phyloP scores from a whole-genome alignment of 116 monocot genomes.

The Phalaenopsis hybrid region DNA sequence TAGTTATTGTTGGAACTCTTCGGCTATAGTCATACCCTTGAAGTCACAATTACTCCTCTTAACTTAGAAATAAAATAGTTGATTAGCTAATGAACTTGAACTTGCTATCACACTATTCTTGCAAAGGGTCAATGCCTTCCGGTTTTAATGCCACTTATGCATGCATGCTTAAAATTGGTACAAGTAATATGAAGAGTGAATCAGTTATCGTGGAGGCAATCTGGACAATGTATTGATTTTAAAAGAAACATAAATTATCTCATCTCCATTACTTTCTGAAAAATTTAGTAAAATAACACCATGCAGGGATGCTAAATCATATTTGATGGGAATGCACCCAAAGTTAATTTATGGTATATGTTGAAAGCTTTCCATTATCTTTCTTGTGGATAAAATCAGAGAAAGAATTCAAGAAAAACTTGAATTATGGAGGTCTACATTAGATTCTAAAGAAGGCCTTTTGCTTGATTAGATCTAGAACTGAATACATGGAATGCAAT shows the following conservation, averaged over 20 bases:
- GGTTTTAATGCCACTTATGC: background rate
- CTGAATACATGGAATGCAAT: too few species aligned
- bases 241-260: background rate
- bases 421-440: too few species aligned
- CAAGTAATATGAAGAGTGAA: background rate
- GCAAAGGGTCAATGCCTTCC: background rate
- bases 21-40: background rate
- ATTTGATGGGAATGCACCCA: background rate
- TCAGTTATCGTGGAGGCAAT: background rate
- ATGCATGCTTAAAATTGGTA: background rate
- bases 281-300: background rate
- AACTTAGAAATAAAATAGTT: background rate
- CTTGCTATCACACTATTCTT: background rate
- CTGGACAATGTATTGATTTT: background rate
- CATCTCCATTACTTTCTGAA: background rate
- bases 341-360: background rate
- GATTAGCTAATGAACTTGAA: background rate
- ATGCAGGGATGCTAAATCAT: background rate
- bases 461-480: too few species aligned
- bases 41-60: background rate
- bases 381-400: too few species aligned
- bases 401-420: too few species aligned
- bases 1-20: background rate
- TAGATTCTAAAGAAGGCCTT: too few species aligned
- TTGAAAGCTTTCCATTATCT: background rate